A percentile compares a stretch with the other conserved stretches of the same genome.
Conservation (phyloP, 2,329 filamentous ascomycete genomes). For the Epichloe amarillans region DNA sequence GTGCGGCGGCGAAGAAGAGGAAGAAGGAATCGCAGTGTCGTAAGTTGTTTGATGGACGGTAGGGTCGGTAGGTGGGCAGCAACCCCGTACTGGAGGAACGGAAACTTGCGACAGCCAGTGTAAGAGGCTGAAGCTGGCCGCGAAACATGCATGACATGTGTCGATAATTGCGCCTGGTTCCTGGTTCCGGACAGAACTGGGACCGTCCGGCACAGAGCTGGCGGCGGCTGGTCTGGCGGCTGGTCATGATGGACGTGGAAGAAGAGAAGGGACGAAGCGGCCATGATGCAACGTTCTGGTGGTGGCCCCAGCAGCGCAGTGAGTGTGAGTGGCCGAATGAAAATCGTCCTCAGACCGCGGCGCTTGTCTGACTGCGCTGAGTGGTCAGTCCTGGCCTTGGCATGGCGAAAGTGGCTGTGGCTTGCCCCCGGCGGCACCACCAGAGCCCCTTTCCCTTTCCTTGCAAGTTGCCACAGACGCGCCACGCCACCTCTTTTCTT, state of each 20-base stretch:
- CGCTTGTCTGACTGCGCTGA: constrained; percentile 8
- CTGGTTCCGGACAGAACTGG: constrained; percentile 5
- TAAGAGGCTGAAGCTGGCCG: constrained; percentile 6
- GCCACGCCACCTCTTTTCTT: background rate
- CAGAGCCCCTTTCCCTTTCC: too few species aligned
- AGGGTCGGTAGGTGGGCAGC: too few species aligned
- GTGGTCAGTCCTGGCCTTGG: too few species aligned
- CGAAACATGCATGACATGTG: constrained; percentile 4
- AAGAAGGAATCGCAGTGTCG: background rate
- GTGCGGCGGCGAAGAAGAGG: background rate
- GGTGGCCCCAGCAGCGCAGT: too few species aligned
- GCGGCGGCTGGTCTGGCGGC: background rate
- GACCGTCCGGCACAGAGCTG: background rate
- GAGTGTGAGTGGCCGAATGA: too few species aligned
- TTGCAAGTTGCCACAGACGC: too few species aligned
- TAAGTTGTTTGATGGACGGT: too few species aligned
- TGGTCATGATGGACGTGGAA: background rate
- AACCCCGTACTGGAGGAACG: background rate
- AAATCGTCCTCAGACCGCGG: constrained; percentile 8
- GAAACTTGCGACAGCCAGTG: constrained; percentile 9
- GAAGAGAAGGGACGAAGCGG: too few species aligned
- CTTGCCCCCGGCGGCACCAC: too few species aligned
- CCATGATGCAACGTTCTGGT: too few species aligned
- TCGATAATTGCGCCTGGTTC: constrained; percentile 1
- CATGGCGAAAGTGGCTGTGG: too few species aligned